Conservation (phyloP, 139 green algal genomes). For the Haematococcus sp. region DNA sequence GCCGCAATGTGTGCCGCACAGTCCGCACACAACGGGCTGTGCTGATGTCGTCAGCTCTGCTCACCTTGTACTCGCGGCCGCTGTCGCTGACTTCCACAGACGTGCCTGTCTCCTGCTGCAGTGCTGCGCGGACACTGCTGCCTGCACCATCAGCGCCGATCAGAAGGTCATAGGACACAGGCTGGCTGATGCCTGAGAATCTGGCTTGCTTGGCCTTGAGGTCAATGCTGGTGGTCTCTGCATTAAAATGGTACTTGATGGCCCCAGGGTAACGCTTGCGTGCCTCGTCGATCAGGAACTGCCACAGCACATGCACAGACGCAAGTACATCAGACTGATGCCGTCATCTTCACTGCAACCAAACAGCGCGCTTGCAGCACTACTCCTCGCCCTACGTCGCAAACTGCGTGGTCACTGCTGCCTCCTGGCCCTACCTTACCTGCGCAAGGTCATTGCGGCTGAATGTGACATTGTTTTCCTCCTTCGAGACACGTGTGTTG, state of each 20-base stretch:
- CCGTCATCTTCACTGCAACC: no score
- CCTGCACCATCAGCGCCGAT: conserved; percentile 49
- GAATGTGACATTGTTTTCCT: conserved; percentile 51
- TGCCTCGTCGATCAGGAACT: conserved; percentile 56
- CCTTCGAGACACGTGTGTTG: conserved; percentile 37
- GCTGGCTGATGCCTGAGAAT: background rate
- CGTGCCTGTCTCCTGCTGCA: conserved; percentile 12
- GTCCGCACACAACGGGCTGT: no score
- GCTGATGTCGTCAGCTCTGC: no score
- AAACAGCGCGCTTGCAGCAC: no score
- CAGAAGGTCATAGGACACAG: conserved; percentile 44
- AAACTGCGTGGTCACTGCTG: no score
- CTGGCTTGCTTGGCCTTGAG: conserved; percentile 11
- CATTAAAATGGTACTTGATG: conserved; percentile 50
- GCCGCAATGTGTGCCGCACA: no score
- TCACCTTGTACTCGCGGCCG: conserved; percentile 51
- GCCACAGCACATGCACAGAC: conserved; percentile 13
- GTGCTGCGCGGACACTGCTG: conserved; percentile 23
- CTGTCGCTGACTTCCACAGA: conserved; percentile 31
- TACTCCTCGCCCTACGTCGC: no score
- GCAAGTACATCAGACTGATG: no score
- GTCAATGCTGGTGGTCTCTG: conserved; percentile 4
- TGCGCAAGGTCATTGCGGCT: conserved; percentile 34
- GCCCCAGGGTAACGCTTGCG: conserved; percentile 25
- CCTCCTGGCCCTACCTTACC: no score